Percentiles rank a stretch among this genome's conserved stretches.
phyloP scores from a whole-genome alignment of 2,329 filamentous ascomycete species.

The Ceratocystis variospora region DNA sequence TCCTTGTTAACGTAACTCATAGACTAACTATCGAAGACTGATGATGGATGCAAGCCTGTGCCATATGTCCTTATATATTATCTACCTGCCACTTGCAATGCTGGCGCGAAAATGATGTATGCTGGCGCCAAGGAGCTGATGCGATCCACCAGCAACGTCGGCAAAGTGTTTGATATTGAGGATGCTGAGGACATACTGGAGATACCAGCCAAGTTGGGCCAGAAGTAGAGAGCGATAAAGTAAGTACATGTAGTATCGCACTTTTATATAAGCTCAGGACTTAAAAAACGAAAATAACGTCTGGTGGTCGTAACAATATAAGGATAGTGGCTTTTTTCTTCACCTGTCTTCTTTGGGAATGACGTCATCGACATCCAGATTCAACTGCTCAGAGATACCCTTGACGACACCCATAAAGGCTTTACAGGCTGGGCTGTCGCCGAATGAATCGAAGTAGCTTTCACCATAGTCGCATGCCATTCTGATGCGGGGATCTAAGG shows the following conservation, averaged over 20 bases:
- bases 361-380: conserved; percentile 43
- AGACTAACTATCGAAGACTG: conserved; percentile 39
- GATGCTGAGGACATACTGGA: conserved; percentile 66
- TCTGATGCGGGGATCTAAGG: conserved; percentile 82
- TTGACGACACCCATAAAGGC: conserved; percentile 72
- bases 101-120: conserved; percentile 80
- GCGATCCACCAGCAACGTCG: conserved; percentile 84
- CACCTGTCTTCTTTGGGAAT: conserved; percentile 28
- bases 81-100: conserved; percentile 81
- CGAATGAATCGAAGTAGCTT: conserved; percentile 89
- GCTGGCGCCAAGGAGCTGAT: conserved; percentile 92
- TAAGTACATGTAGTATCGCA: not conserved
- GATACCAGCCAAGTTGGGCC: conserved; percentile 52
- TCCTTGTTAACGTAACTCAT: not conserved
- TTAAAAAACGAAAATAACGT: not conserved
- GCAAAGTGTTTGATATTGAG: conserved; percentile 72
- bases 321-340: conserved; percentile 19
- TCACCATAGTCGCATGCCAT: conserved; percentile 97
- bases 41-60: conserved; percentile 71
- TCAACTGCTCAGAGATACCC: conserved; percentile 52
- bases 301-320: not conserved
- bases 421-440: conserved; percentile 77
- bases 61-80: conserved; percentile 95
- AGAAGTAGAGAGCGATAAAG: conserved; percentile 21
- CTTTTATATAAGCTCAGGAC: not conserved